Evolutionary conservation across 2,329 filamentous ascomycete species (phyloP), one percentile per base, ranked within the genome.

Genomic region (Fusarium sterilihyphosum): DNA sequence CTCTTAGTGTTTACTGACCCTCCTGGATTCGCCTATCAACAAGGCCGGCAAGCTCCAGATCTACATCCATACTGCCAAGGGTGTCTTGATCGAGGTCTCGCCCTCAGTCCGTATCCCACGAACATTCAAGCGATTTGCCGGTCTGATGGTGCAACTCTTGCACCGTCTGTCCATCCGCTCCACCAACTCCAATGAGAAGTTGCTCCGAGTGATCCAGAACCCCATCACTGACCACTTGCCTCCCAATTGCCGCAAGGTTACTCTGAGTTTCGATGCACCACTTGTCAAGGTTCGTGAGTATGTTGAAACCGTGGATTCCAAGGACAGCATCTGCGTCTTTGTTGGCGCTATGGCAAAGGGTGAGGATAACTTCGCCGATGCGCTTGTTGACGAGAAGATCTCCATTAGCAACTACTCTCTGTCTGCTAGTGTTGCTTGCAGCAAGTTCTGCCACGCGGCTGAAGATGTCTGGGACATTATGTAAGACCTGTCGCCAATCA

Each of bases 311-410:
- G 86, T 98, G 16, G 90, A 89, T 18, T 87, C 92, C 56, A 92
- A 95, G 79, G 95, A 98, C 85, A 98, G 96, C 85, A 94, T 98
- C 65, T 98, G 96, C 80, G 96, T 99, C 73, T 98, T 98, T 80
- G 94, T 98, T 47, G 96, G 96, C 78, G 96, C 96, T 78, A 99
- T 99, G 96, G 96, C 96, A 68, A 98, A 98, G 86, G 96, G 96
- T 24, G 90, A 92, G 62, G 96, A 99, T 82, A 96, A 94, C 84
- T 99, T 99, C 82, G 96, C 96, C 74, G 96, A 99, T 81, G 90
- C 90, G 46, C 94, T 93, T 84, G 97, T 98, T 80, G 96, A 98
- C 81, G 96, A 99, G 85, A 94, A 97, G 80, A 98, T 99, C 81
- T 94, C 93, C 78, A 98, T 99, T 86, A 98, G 96, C 88, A 98